Evolutionary conservation across 768 basidiomycete species (phyloP), one percentile per base, ranked within the genome.

Genomic region (Psilocybe azurescens): DNA sequence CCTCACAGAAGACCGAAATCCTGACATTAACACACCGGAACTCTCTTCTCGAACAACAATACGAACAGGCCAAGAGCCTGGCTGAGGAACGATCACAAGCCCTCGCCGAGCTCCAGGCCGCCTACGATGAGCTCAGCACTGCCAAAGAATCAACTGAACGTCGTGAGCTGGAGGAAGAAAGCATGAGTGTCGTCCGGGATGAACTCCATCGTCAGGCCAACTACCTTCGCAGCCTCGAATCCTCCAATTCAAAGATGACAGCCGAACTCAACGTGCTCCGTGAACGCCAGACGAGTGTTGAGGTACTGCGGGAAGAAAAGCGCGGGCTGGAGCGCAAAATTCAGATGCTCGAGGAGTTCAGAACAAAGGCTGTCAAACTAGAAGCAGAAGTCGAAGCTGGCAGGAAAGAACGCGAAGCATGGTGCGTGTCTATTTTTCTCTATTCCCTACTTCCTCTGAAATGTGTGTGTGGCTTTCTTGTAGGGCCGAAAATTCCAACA

Each of bases 221-320:
- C 1, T 86, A 93, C 65, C 74, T 89, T 50, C 83, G 85, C 0
- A 79, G 76, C 0, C 76, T 93, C 0, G 90, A 94, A 70, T 68
- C 77, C 5, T 78, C 78, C 2, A 93, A 93, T 62, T 74, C 81
- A 1, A 83, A 80, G 62, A 73, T 91, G 56, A 79, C 70, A 2
- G 69, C 79, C 0, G 90, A 94, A 66, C 66, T 92, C 14, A 72
- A 72, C 5, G 65, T 78, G 10, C 78, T 91, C 14, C 79, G 84
- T 36, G 86, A 86, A 62, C 78, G 83, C 0, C 78, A 87, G n/a
- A 74, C 79, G 6, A 88, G 84, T 64, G 74, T 90, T 2, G 90
- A 91, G 61, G 87, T 94, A 2, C 69, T 94, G 38, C 78, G 83
- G 33, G 93, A 94, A 70, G 89, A 94, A 74, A 92, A 93, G 63